These are phyloP conservation scores for Helenozyma baotianmanensis DNA, from an alignment of 805 yeast species.

Conservation along the genomic window DNA sequence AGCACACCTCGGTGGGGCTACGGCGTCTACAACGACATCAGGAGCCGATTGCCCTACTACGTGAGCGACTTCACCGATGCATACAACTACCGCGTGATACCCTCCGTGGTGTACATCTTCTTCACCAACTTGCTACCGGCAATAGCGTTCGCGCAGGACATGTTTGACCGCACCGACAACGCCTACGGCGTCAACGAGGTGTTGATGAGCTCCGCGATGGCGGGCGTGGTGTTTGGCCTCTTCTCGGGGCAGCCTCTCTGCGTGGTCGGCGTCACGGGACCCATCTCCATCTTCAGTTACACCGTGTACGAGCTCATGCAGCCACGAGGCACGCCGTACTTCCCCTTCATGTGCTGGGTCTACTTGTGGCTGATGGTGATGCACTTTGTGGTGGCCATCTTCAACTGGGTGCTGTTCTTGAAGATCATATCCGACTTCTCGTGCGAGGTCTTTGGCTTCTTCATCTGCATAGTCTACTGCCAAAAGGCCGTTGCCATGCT, in stretches of 20 bases:
- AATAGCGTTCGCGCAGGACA: slow-evolving; percentile 92
- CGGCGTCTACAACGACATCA: slow-evolving; percentile 54
- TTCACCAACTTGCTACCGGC: slow-evolving; percentile 92
- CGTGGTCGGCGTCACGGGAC: slow-evolving; percentile 97
- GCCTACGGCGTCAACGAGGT: slow-evolving; percentile 92
- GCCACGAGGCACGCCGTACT: slow-evolving; percentile 54
- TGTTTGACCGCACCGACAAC: slow-evolving; percentile 87
- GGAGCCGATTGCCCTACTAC: slow-evolving; percentile 60
- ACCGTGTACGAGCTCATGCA: slow-evolving; percentile 73
- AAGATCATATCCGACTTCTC: slow-evolving; percentile 74
- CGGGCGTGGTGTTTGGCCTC: slow-evolving; percentile 83
- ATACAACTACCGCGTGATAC: slow-evolving; percentile 79
- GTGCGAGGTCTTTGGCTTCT: slow-evolving; percentile 90
- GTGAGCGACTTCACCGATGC: slow-evolving; percentile 79
- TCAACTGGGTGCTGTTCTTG: slow-evolving; percentile 63
- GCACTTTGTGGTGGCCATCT: slow-evolving; percentile 68
- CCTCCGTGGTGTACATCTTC: slow-evolving; percentile 75
- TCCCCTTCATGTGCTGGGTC: slow-evolving; percentile 95
- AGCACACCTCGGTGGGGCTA: slow-evolving; percentile 23
- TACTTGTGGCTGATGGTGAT: slow-evolving; percentile 85
- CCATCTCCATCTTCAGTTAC: slow-evolving; percentile 85
- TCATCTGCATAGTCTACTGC: slow-evolving; percentile 81
- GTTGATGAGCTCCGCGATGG: slow-evolving; percentile 76
- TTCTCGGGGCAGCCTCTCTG: slow-evolving; percentile 89
- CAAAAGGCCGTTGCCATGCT: slow-evolving; percentile 88